Evolutionary conservation across 345 rosid species (phyloP).

Genomic region (Psidium guajava): DNA sequence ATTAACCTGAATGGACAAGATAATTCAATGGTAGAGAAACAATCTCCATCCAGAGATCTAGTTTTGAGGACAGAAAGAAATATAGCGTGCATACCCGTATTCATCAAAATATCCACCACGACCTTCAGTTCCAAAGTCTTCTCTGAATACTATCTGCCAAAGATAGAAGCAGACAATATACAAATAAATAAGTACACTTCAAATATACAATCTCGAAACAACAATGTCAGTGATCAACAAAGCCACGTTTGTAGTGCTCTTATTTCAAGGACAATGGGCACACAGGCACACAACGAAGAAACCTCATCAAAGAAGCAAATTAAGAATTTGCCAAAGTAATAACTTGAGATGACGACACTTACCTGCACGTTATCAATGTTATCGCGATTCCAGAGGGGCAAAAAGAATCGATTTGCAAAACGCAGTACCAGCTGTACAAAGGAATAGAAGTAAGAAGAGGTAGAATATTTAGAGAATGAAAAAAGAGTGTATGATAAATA

Average conservation of each 20-base stretch:
- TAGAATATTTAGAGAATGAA: conserved; percentile 1
- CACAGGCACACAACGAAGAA: neutral
- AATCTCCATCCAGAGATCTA: neutral
- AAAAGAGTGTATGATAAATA: neutral
- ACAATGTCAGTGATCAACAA: neutral
- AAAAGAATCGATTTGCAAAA: conserved; percentile 87
- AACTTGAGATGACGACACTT: conserved; percentile 8
- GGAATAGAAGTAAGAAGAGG: conserved; percentile 6
- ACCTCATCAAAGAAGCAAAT: neutral
- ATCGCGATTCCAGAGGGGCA: conserved; percentile 99
- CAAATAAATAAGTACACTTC: neutral
- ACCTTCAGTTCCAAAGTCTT: conserved; percentile 98
- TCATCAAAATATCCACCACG: conserved; percentile 99
- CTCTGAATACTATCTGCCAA: conserved; percentile 89
- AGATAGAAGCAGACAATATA: neutral
- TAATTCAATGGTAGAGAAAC: neutral
- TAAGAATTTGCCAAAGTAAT: neutral
- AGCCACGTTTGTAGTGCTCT: neutral
- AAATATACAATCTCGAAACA: neutral
- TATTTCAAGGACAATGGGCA: neutral
- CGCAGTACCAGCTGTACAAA: conserved; percentile 79
- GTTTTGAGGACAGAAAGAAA: neutral
- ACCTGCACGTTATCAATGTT: conserved; percentile 97
- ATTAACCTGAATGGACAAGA: neutral
- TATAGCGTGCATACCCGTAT: conserved; percentile 58